phyloP scores from a whole-genome alignment of 192 early-diverging fungal species.

The Rhizophagus clarus region DNA sequence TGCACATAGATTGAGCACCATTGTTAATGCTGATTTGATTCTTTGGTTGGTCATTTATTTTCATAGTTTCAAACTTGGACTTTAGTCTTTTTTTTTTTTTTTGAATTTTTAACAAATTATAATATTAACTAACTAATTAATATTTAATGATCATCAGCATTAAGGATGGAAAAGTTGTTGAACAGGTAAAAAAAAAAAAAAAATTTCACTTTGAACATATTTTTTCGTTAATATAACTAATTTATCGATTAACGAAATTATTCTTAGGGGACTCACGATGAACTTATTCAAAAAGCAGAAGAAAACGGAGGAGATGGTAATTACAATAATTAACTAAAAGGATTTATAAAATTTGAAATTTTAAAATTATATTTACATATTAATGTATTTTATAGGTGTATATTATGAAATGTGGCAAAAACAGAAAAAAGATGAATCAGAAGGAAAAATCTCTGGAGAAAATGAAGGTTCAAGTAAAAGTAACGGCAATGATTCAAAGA shows the following conservation, averaged over 20 bases:
- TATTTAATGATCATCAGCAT: conserved; percentile 44
- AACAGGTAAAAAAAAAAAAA: conserved; percentile 54
- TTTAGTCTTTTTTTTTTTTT: not conserved
- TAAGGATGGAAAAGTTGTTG: conserved; percentile 63
- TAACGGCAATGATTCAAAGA: not conserved
- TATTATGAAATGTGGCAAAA: conserved; percentile 94
- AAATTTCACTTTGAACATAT: no score
- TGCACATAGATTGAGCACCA: conserved; percentile 84
- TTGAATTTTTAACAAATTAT: not conserved
- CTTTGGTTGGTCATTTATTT: conserved; percentile 22
- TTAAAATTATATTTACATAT: not conserved
- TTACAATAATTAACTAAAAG: conserved; percentile 5
- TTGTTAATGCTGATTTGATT: conserved; percentile 74
- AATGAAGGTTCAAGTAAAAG: not conserved
- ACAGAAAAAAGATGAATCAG: conserved; percentile 69
- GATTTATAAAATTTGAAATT: conserved; percentile 7
- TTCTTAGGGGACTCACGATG: conserved; percentile 80
- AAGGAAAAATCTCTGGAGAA: not conserved
- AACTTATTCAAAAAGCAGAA: conserved; percentile 61
- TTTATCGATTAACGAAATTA: conserved; percentile 79
- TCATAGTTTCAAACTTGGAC: not conserved
- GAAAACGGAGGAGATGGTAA: conserved; percentile 42
- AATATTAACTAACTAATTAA: no score
- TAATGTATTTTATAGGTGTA: conserved; percentile 47
- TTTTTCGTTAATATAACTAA: conserved; percentile 25